Conservation (phyloP, 2,329 filamentous ascomycete species). For the Fusarium hostae region DNA sequence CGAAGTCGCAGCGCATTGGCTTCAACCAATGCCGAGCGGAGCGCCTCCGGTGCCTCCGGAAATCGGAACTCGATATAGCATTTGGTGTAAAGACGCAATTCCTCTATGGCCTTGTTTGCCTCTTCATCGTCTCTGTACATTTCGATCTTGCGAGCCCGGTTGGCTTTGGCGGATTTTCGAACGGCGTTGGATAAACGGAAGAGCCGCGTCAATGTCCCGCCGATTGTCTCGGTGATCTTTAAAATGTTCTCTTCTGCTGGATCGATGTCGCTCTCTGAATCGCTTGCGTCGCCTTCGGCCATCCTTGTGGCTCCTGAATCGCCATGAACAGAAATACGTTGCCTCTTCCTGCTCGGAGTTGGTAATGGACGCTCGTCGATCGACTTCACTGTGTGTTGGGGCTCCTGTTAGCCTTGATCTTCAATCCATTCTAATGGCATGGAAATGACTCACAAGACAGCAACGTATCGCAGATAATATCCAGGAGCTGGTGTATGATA, state of each 20-base stretch:
- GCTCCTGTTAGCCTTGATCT: not conserved
- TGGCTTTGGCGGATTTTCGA: not conserved
- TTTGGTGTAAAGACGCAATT: not conserved
- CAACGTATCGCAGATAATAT: not conserved
- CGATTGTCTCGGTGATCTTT: not conserved
- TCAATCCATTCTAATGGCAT: too few relatives aligned
- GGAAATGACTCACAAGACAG: not conserved
- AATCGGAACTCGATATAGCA: not conserved
- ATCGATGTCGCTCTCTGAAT: not conserved
- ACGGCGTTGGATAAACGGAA: not conserved
- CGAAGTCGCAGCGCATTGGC: not conserved
- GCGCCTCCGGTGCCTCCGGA: rapidly evolving
- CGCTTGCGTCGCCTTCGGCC: not conserved
- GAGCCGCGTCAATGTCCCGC: not conserved
- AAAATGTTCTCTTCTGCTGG: not conserved
- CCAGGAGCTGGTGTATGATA: not conserved
- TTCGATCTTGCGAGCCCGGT: not conserved
- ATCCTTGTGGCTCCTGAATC: rapidly evolving
- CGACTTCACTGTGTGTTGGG: not conserved
- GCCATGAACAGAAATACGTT: not conserved
- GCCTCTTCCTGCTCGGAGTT: not conserved
- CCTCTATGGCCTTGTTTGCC: not conserved
- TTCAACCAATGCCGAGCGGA: not conserved
- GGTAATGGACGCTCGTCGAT: not conserved
- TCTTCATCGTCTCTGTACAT: not conserved